Conservation (phyloP, 192 early-diverging fungal species). For the Hyaloraphidium curvatum region DNA sequence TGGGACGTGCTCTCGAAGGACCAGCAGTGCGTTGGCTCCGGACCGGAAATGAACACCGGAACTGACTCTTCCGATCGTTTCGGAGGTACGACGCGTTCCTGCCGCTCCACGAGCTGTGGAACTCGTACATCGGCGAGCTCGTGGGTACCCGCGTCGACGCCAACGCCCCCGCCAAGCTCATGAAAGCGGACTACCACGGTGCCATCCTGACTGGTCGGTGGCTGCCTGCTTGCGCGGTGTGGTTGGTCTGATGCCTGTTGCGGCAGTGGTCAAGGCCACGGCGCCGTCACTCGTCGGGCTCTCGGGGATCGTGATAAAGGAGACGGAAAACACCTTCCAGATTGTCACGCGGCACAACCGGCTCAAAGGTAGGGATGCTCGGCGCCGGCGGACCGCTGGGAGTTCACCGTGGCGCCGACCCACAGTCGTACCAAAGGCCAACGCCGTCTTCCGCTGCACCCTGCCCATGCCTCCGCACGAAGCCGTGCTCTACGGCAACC, state of each 20-base stretch:
- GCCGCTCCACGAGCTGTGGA: too few relatives aligned
- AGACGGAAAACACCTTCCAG: constrained; percentile 72
- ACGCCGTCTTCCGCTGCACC: constrained; percentile 30
- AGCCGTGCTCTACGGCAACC: neutral
- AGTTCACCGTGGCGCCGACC: neutral
- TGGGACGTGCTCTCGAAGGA: neutral
- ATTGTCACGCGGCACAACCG: constrained; percentile 47
- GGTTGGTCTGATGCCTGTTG: neutral
- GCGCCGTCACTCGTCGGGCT: constrained; percentile 59
- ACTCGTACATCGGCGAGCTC: too few relatives aligned
- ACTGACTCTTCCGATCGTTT: too few relatives aligned
- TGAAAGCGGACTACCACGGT: constrained; percentile 78
- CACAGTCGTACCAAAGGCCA: constrained; percentile 52
- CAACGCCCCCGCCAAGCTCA: too few relatives aligned
- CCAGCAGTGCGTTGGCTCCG: neutral
- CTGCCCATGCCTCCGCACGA: constrained; percentile 6
- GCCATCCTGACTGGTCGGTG: constrained; percentile 42
- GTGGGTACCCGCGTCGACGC: too few relatives aligned
- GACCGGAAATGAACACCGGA: neutral
- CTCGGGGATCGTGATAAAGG: constrained; percentile 64
- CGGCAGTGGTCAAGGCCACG: constrained; percentile 44
- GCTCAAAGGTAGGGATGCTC: constrained; percentile 24
- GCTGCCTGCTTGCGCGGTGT: neutral
- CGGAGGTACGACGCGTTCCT: too few relatives aligned
- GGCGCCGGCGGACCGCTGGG: neutral